Evolutionary conservation across 352 stramenopile species (phyloP), one percentile per base, ranked within the genome.

Genomic region (Sclerospora graminicola): DNA sequence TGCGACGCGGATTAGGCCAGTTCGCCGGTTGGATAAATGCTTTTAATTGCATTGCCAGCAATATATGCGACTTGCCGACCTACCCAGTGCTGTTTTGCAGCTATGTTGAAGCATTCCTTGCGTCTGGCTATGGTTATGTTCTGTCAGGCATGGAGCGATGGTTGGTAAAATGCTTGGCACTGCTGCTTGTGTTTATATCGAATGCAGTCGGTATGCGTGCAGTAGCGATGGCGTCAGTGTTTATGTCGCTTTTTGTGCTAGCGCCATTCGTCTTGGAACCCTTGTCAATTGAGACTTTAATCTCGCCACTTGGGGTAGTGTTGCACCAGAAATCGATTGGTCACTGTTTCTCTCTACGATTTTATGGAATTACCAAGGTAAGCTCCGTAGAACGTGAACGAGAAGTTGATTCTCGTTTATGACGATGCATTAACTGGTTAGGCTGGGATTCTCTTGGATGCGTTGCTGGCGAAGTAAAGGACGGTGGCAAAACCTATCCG

Each of bases 81-180:
- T 91, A 91, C 37, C 77, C 80, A 0, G 80, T 91, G 41, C 66
- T 91, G 11, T 88, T 89, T 28, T 87, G 74, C 72, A 89, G 78
- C 54, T 89, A 89, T 30, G 58, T 89, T 2, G 78, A 87, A 41
- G 78, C 78, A 6, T 89, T 89, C 33, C 45, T 87, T 14, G 67
- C 58, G 30, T 84, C 74, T 0, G 72, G 74, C 0, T 84, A 79
- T 35, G 57, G 49, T 29, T 65, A 84, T 29, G 54, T 44, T 18
- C 55, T 89, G 45, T 68, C 69, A 6, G 54, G 63, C 23, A 43
- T 48, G 9, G 69, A 87, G 39, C 51, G 69, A 7, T 92, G 80
- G 80, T 19, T 84, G 13, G 62, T 89, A 34, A 92, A 92, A 49
- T 74, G 66, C 18, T 38, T 51, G 1, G 77, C 80, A 13, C 52